Evolutionary conservation across 768 basidiomycete species (phyloP), one percentile per base, ranked within the genome.

Genomic region (Podaxis mareebaensis): DNA sequence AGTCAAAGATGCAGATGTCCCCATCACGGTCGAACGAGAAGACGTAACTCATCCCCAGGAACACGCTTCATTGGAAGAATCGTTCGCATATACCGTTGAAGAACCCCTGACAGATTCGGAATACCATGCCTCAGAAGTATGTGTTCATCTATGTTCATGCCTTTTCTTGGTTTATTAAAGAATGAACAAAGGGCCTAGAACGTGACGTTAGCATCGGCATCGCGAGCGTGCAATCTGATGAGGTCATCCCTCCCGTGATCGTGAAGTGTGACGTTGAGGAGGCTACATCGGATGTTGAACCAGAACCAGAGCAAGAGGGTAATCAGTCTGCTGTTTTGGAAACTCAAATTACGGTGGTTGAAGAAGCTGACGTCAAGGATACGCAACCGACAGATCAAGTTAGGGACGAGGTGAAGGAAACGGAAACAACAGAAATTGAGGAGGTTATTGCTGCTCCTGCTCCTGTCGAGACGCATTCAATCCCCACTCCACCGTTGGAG

Each of bases 101-200:
- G 79, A 78, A 67, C 65, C 71, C 8, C 44, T 66, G 33, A 71
- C 69, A 4, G 64, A 56, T 24, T 68, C 67, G 1, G 75, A 78
- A 48, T 74, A 68, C 13, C 66, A 73, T 24, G 57, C 63, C 17
- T 75, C 72, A 12, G 73, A 69, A 73, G 79, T 79, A 64, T 53
- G 75, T 68, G 22, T 46, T 53, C 26, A 24, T 40, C 36, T 11
- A 8, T 38, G 7, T 11, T 62, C n/a, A 6, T 28, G 5, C 40
- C 28, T 53, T 38, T 22, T 38, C 24, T 13, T 46, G 17, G 59
- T 42, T 63, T 63, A 58, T 20, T 38, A 17, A 54, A 39, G 12
- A 24, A 53, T 22, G 24, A 39, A 12, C 54, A 73, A 69, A 67
- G 71, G 60, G 67, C 67, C 36, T 59, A 46, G 62, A 66, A n/a